phyloP scores from a whole-genome alignment of 2,329 filamentous ascomycete species.

The Clonostachys rosea region DNA sequence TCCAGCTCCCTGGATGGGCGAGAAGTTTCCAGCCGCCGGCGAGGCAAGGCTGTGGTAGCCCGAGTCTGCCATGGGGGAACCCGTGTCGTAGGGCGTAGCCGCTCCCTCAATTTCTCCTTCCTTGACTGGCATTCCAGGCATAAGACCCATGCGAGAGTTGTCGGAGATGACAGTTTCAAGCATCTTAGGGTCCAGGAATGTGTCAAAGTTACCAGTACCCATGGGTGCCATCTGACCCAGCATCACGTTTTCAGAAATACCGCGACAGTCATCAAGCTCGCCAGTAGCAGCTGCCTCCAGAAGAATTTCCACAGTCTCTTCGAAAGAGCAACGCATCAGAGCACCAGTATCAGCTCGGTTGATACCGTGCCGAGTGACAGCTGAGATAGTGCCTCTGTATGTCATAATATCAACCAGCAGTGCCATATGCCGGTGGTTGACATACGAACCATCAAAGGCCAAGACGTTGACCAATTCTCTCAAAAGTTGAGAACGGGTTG shows the following conservation, averaged over 20 bases:
- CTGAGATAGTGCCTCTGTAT: conserved; percentile 87
- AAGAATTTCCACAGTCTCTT: conserved; percentile 97
- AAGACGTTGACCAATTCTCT: conserved; percentile 88
- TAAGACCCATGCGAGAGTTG: conserved; percentile 79
- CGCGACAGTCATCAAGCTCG: conserved; percentile 94
- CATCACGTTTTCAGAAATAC: conserved; percentile 98
- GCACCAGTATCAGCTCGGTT: conserved; percentile 97
- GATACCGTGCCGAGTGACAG: conserved; percentile 96
- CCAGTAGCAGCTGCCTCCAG: conserved; percentile 92
- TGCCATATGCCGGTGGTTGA: conserved; percentile 96
- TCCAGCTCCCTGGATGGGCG: conserved; percentile 70
- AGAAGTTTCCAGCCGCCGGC: conserved; percentile 64
- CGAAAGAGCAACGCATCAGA: conserved; percentile 98
- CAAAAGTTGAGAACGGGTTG: conserved; percentile 79
- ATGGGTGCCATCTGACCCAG: conserved; percentile 95
- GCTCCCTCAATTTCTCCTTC: conserved; percentile 74
- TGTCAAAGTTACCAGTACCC: conserved; percentile 93
- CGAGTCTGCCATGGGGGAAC: conserved; percentile 71
- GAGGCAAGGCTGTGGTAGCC: conserved; percentile 61
- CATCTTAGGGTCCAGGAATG: conserved; percentile 92
- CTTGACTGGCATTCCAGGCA: conserved; percentile 75
- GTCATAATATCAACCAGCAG: conserved; percentile 98
- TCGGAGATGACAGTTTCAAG: conserved; percentile 91
- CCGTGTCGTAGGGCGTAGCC: conserved; percentile 90
- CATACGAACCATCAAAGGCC: conserved; percentile 98